A percentile compares a stretch with the other conserved stretches of the same genome.
Evolutionary conservation across 306 rosid genomes (phyloP).

Genomic region (Pyrus communis): DNA sequence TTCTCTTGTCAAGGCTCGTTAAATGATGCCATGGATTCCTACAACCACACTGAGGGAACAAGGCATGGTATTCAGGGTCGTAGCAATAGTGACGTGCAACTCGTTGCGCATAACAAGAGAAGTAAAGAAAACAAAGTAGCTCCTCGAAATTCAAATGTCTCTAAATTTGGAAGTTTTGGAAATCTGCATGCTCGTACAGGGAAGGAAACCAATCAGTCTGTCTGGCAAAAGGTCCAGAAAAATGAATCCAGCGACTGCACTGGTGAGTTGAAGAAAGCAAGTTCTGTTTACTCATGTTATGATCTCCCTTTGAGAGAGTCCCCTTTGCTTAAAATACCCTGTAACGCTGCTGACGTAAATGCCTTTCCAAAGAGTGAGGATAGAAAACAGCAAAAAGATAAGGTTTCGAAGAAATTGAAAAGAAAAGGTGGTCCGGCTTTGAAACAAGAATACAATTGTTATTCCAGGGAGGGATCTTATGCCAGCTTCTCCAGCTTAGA

Average conservation of each 20-base stretch:
- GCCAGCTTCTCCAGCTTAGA: constrained; percentile 25
- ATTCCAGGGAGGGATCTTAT: constrained; percentile 41
- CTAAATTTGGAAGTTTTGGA: constrained; percentile 34
- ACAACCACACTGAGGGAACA: constrained; percentile 29
- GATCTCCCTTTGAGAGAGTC: constrained; percentile 30
- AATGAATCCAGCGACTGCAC: constrained; percentile 27
- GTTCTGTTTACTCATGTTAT: constrained; percentile 24
- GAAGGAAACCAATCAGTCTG: constrained; percentile 60
- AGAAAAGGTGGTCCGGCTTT: constrained; percentile 29
- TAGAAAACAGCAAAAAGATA: constrained; percentile 38
- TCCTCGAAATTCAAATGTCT: constrained; percentile 35
- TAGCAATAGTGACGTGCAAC: constrained; percentile 16
- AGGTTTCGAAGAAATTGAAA: constrained; percentile 39
- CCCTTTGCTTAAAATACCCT: constrained; percentile 27
- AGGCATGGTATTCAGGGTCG: constrained; percentile 29
- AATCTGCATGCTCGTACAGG: constrained; percentile 38
- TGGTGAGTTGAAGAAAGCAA: constrained; percentile 40
- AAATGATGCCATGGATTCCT: constrained; percentile 14
- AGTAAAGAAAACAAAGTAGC: constrained; percentile 40
- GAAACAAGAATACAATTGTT: constrained; percentile 34
- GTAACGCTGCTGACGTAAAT: constrained; percentile 23
- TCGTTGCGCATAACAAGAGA: constrained; percentile 27
- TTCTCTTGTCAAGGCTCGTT: constrained; percentile 17
- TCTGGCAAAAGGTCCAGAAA: constrained; percentile 87
- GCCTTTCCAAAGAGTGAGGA: constrained; percentile 19